phyloP scores from a whole-genome alignment of 75 land plant genomes.

The Pinus albicaulis region DNA sequence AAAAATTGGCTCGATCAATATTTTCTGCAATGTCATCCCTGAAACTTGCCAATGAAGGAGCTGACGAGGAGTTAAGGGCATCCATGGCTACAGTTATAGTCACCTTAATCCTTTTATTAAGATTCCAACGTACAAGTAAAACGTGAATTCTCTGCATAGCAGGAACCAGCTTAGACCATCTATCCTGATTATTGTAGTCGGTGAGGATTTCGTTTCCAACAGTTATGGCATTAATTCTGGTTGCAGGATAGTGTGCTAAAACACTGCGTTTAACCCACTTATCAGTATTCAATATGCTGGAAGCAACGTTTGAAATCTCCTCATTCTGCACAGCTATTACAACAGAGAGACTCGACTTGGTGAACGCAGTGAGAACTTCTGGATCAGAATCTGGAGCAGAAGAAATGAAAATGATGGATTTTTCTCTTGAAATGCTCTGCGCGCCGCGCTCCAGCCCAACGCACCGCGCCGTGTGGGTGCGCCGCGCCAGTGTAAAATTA shows the following conservation, averaged over 20 bases:
- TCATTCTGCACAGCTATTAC: slow-evolving; percentile 21
- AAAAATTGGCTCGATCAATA: no score
- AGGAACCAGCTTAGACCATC: slow-evolving; percentile 3
- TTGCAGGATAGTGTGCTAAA: slow-evolving; percentile 12
- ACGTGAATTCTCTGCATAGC: slow-evolving; percentile 21
- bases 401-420: no score
- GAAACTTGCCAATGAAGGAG: no score
- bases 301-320: slow-evolving; percentile 19
- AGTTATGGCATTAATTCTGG: slow-evolving; percentile 18
- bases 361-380: slow-evolving; percentile 21
- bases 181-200: slow-evolving; percentile 10
- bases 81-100: no score
- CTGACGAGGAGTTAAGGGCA: no score
- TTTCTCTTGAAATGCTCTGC: no score
- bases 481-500: no score
- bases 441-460: no score
- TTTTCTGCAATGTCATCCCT: no score
- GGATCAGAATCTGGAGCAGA: slow-evolving; percentile 24
- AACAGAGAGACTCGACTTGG: slow-evolving; percentile 12
- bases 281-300: slow-evolving; percentile 1
- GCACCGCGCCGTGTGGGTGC: no score
- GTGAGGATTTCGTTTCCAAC: slow-evolving; percentile 22
- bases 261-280: slow-evolving; percentile 21
- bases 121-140: slow-evolving; percentile 6
- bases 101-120: no score